These are phyloP conservation scores for Thuidium tamariscinum DNA, from an alignment of 225 moss, liverwort and hornwort genomes.

Conservation along the genomic window DNA sequence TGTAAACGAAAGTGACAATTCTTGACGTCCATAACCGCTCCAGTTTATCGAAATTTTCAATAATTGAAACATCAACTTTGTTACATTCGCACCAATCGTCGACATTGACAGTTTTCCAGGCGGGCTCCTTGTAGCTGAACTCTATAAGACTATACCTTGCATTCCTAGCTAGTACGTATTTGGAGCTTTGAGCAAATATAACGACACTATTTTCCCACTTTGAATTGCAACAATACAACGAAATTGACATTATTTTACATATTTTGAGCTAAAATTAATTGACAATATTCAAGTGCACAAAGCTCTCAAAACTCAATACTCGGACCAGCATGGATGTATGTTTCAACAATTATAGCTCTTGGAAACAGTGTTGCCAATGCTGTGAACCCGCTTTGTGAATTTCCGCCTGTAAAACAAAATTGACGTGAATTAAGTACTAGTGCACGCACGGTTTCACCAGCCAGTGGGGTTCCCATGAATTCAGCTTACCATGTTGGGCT, in stretches of 20 bases:
- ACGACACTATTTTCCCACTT: not conserved
- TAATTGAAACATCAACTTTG: not conserved
- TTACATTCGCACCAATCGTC: not conserved
- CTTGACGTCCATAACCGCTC: not conserved
- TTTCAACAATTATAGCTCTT: not conserved
- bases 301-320: not conserved
- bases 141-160: too few relatives aligned
- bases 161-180: too few relatives aligned
- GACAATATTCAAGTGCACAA: too few relatives aligned
- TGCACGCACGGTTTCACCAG: too few relatives aligned
- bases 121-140: not conserved
- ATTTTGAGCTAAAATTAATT: not conserved
- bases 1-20: not conserved
- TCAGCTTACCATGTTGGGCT: conserved; percentile 35
- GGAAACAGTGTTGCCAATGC: not conserved
- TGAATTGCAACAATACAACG: not conserved
- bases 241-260: not conserved
- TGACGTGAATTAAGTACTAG: not conserved
- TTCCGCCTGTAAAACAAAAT: too few relatives aligned
- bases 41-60: not conserved
- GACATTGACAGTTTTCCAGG: not conserved
- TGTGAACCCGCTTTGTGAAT: not conserved
- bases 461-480: not conserved
- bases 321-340: too few relatives aligned
- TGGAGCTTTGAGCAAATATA: not conserved